A percentile compares a stretch with the other conserved stretches of the same genome.
phyloP scores from a whole-genome alignment of 2,329 filamentous ascomycete genomes.

The Calonectria ilicicola region DNA sequence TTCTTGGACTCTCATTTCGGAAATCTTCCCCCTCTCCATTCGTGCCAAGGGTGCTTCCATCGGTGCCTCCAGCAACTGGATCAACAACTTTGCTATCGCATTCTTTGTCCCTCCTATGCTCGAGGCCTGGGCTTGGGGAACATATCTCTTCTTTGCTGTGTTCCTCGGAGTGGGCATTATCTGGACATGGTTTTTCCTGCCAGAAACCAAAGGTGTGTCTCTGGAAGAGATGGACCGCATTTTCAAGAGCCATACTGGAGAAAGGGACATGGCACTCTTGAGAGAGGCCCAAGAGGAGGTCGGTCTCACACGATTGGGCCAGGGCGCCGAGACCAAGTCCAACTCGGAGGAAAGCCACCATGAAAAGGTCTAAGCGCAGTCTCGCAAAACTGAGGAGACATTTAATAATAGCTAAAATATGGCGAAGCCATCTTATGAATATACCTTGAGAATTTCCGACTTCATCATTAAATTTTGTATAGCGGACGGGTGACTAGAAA shows the following conservation, averaged over 20 bases:
- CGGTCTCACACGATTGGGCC: conserved; percentile 25
- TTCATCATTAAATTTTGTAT: not conserved
- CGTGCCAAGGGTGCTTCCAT: conserved; percentile 58
- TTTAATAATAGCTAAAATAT: not conserved
- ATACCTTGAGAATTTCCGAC: not conserved
- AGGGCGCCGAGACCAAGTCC: not conserved
- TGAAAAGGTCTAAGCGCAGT: not conserved
- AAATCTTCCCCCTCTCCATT: conserved; percentile 59
- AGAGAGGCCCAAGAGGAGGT: conserved; percentile 40
- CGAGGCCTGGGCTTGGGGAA: conserved; percentile 57
- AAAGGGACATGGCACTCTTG: conserved; percentile 38
- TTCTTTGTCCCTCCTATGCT: conserved; percentile 57
- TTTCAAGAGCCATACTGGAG: conserved; percentile 55
- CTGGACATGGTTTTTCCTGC: conserved; percentile 64
- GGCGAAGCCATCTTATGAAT: not conserved
- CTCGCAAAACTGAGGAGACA: not conserved
- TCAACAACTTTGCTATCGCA: conserved; percentile 61
- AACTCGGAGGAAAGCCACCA: conserved; percentile 1
- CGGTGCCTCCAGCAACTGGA: conserved; percentile 56
- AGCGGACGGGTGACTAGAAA: not conserved
- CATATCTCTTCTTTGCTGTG: conserved; percentile 68
- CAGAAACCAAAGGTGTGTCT: conserved; percentile 66
- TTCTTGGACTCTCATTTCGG: conserved; percentile 60
- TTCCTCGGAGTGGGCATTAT: conserved; percentile 59
- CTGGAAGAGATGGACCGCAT: conserved; percentile 67